Conservation (phyloP, 495 filamentous ascomycete species). For the Daldinia childiae region DNA sequence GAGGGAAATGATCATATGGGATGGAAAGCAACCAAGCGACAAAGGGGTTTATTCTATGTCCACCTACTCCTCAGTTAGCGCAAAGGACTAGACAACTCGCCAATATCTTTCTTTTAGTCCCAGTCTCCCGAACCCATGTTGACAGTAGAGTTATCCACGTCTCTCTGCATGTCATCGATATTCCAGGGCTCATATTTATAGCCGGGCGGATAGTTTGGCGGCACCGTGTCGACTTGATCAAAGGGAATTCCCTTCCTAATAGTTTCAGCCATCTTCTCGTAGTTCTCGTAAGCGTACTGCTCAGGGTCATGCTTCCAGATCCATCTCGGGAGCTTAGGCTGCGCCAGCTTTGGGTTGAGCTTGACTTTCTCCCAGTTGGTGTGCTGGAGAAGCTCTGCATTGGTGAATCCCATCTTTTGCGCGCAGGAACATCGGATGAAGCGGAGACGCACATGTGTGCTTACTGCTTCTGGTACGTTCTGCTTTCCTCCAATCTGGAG, state of each 20-base stretch:
- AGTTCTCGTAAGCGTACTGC: constrained; percentile 64
- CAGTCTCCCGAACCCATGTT: constrained; percentile 53
- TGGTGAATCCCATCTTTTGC: constrained; percentile 66
- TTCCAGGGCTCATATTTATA: constrained; percentile 59
- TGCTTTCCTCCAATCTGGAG: constrained; percentile 62
- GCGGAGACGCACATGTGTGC: constrained; percentile 60
- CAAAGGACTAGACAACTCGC: not conserved
- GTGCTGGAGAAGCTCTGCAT: constrained; percentile 64
- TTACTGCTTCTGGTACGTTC: constrained; percentile 54
- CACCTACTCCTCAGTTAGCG: not conserved
- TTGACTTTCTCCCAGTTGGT: constrained; percentile 67
- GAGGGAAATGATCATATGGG: not conserved
- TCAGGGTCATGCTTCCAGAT: constrained; percentile 67
- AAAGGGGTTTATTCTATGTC: not conserved
- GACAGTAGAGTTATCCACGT: constrained; percentile 50
- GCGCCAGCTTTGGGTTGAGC: constrained; percentile 59
- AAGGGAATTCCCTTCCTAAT: constrained; percentile 52
- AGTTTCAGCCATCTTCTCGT: constrained; percentile 54
- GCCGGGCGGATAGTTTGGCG: constrained; percentile 55
- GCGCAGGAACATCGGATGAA: constrained; percentile 66
- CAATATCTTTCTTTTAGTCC: constrained; percentile 36
- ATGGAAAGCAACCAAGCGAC: not conserved
- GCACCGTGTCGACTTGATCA: constrained; percentile 50
- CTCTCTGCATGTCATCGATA: constrained; percentile 54
- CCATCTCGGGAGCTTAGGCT: constrained; percentile 63